Percentiles rank a stretch among this genome's conserved stretches.
These are phyloP conservation scores for Brettanomyces sp. DNA, from an alignment of 805 yeast species.

Conservation along the genomic window DNA sequence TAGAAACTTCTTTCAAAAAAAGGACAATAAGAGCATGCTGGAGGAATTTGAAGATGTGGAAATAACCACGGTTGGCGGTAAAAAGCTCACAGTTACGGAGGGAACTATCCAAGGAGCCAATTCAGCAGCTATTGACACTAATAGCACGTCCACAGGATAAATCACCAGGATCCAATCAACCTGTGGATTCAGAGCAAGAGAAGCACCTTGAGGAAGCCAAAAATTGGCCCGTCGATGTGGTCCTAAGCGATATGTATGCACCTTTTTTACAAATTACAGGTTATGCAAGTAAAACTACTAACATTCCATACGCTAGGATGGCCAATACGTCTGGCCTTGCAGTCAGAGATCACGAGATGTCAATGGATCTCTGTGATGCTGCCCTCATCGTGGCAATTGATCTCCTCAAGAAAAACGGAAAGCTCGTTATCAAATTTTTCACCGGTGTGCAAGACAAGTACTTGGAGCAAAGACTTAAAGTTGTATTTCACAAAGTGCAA, in stretches of 20 bases:
- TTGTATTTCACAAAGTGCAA: conserved; percentile 52
- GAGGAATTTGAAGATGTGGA: conserved; percentile 9
- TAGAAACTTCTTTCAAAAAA: conserved; percentile 35
- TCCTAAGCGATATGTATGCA: conserved; percentile 78
- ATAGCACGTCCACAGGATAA: conserved; percentile 5
- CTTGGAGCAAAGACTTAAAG: conserved; percentile 49
- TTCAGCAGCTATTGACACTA: conserved; percentile 8
- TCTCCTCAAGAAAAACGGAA: conserved; percentile 61
- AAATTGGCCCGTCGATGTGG: conserved; percentile 46
- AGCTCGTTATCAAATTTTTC: conserved; percentile 73
- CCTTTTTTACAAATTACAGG: conserved; percentile 44
- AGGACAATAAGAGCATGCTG: conserved; percentile 6
- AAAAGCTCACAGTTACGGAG: conserved; percentile 5
- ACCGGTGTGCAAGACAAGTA: conserved; percentile 70
- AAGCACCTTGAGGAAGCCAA: background rate
- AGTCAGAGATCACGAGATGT: conserved; percentile 70
- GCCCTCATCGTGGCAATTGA: conserved; percentile 71
- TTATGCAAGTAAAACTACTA: conserved; percentile 57
- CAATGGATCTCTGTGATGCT: conserved; percentile 90
- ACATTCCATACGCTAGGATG: conserved; percentile 82
- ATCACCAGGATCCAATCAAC: conserved; percentile 1
- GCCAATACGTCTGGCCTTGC: conserved; percentile 81
- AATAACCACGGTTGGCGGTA: conserved; percentile 6
- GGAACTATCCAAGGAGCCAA: conserved; percentile 7
- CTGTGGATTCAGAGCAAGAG: background rate